Evolutionary conservation across 257 asterid species (phyloP).

Genomic region (Solanum etuberosum): DNA sequence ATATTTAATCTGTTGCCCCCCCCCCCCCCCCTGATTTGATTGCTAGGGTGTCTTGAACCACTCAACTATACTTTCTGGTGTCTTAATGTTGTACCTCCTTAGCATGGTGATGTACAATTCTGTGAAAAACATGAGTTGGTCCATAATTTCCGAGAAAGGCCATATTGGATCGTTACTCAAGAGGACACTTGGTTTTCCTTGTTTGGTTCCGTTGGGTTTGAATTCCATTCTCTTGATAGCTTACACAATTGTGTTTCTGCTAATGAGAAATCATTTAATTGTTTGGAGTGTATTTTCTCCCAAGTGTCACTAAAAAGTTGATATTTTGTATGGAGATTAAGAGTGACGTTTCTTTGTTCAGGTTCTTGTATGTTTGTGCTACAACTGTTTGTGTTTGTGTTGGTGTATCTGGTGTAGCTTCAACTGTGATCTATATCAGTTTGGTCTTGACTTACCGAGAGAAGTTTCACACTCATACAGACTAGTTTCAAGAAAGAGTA

Average conservation of each 20-base stretch:
- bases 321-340: not conserved
- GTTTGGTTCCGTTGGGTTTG: conserved; percentile 60
- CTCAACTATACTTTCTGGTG: conserved; percentile 70
- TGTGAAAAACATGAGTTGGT: conserved; percentile 11
- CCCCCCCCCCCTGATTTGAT: not conserved
- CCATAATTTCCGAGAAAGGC: conserved; percentile 4
- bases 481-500: not conserved
- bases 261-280: conserved; percentile 77
- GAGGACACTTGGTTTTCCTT: conserved; percentile 44
- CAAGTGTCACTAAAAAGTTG: conserved; percentile 11
- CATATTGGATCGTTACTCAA: conserved; percentile 36
- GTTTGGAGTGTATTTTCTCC: conserved; percentile 97
- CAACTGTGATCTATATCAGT: conserved; percentile 30
- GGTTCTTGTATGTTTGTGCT: conserved; percentile 80
- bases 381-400: conserved; percentile 54
- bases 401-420: conserved; percentile 46
- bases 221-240: conserved; percentile 62
- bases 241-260: conserved; percentile 51
- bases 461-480: conserved; percentile 3
- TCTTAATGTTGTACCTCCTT: conserved; percentile 60
- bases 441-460: conserved; percentile 23
- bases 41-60: conserved; percentile 76
- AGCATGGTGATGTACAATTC: conserved; percentile 47
- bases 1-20: too few species aligned
- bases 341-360: conserved; percentile 1